A percentile compares a stretch with the other conserved stretches of the same genome.
These are phyloP conservation scores for Exserohilum rostratum DNA, from an alignment of 2,329 filamentous ascomycete genomes.

Conservation along the genomic window DNA sequence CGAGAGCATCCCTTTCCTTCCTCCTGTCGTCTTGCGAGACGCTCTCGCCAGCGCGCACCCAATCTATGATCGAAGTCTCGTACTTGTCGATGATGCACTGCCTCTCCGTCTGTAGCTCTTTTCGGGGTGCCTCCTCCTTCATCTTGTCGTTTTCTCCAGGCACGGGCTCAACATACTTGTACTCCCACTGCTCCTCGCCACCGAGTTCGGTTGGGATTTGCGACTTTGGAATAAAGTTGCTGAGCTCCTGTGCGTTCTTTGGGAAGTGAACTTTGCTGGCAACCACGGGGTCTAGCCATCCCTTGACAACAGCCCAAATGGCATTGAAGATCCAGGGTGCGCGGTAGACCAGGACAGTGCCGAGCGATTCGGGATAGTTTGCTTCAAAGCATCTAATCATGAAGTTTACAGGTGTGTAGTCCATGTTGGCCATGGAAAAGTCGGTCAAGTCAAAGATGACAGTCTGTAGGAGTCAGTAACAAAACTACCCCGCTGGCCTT, in stretches of 20 bases:
- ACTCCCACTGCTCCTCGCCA: conserved; percentile 83
- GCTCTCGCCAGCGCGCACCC: conserved; percentile 65
- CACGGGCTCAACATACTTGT: conserved; percentile 78
- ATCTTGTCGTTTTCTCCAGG: conserved; percentile 78
- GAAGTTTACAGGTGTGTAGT: conserved; percentile 96
- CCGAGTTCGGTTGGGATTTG: conserved; percentile 84
- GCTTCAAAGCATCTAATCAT: conserved; percentile 99
- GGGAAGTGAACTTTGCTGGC: conserved; percentile 94
- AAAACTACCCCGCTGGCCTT: neutral
- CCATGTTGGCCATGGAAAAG: conserved; percentile 96
- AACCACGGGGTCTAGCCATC: conserved; percentile 97
- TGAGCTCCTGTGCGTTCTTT: conserved; percentile 78
- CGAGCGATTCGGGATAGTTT: conserved; percentile 94
- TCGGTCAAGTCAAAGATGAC: conserved; percentile 95
- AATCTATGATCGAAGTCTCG: conserved; percentile 75
- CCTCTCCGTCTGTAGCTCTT: conserved; percentile 68
- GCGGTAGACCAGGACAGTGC: conserved; percentile 90
- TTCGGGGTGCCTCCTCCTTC: conserved; percentile 65
- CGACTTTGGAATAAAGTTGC: conserved; percentile 72
- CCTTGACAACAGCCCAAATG: conserved; percentile 94
- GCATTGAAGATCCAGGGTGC: conserved; percentile 97
- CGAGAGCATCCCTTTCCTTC: conserved; percentile 65
- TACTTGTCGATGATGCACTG: conserved; percentile 72
- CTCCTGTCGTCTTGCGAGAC: conserved; percentile 53
- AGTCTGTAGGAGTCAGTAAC: conserved; percentile 61